Evolutionary conservation across 129 eudicot species (phyloP).

Genomic region (Escallonia herrerae): DNA sequence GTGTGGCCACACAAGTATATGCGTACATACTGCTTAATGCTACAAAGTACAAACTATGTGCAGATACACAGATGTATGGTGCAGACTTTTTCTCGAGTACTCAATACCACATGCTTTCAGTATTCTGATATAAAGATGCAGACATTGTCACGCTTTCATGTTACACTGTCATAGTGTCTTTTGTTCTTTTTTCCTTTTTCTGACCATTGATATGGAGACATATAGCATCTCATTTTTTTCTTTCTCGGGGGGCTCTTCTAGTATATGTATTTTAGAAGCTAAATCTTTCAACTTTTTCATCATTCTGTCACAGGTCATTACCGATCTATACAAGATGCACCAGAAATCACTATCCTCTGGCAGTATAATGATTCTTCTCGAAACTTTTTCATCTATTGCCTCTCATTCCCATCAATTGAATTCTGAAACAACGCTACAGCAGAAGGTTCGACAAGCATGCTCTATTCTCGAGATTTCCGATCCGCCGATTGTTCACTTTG

Average conservation of each 20-base stretch:
- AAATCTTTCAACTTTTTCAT: neutral
- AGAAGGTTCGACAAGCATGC: slow-evolving; percentile 69
- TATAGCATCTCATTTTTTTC: neutral
- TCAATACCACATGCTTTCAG: no score
- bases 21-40: no score
- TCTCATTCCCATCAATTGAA: slow-evolving; percentile 62
- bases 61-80: no score
- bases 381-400: slow-evolving; percentile 49
- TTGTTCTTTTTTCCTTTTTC: neutral
- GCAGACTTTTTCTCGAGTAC: no score
- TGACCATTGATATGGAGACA: neutral
- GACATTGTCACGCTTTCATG: neutral
- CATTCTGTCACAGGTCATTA: slow-evolving; percentile 45
- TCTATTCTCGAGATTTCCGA: slow-evolving; percentile 70
- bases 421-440: slow-evolving; percentile 38
- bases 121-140: neutral
- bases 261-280: no score
- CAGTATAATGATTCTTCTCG: slow-evolving; percentile 44
- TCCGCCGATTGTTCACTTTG: slow-evolving; percentile 86
- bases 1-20: no score
- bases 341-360: slow-evolving; percentile 40
- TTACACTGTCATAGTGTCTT: neutral
- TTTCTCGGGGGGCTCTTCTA: neutral
- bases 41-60: no score
- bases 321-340: slow-evolving; percentile 74